These are phyloP conservation scores for Beauveria bassiana DNA, from an alignment of 2,329 filamentous ascomycete species.

Conservation along the genomic window DNA sequence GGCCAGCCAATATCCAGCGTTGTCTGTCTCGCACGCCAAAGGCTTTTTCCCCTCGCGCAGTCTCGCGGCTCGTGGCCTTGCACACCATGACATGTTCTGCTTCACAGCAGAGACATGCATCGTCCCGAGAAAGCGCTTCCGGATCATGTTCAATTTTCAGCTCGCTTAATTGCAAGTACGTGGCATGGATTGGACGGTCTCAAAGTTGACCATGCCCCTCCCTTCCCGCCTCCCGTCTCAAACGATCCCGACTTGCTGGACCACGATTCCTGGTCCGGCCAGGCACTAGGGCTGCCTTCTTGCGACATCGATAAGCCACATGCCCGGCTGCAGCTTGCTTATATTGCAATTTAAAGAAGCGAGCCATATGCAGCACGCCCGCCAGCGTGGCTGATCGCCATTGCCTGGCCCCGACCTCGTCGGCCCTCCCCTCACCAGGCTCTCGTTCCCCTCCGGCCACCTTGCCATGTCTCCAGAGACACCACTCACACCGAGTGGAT, in stretches of 20 bases:
- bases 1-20: not conserved
- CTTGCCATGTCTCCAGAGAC: not conserved
- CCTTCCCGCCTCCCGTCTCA: not conserved
- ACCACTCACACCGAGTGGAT: not conserved
- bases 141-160: not conserved
- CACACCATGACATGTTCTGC: not conserved
- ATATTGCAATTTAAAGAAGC: not conserved
- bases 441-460: not conserved
- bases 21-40: not conserved
- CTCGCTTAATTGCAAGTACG: not conserved
- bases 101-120: not conserved
- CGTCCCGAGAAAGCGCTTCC: not conserved
- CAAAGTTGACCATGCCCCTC: not conserved
- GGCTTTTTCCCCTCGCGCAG: not conserved
- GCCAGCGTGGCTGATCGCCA: not conserved
- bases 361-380: not conserved
- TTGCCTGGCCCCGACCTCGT: not conserved
- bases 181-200: not conserved
- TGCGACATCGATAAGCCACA: conserved; percentile 3
- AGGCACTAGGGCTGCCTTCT: not conserved
- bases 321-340: not conserved
- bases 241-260: conserved; percentile 3
- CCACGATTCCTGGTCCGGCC: not conserved
- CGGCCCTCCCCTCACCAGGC: not conserved
- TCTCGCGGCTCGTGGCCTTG: not conserved